Conservation (phyloP, 352 stramenopile genomes). For the Saprolegnia diclina region DNA sequence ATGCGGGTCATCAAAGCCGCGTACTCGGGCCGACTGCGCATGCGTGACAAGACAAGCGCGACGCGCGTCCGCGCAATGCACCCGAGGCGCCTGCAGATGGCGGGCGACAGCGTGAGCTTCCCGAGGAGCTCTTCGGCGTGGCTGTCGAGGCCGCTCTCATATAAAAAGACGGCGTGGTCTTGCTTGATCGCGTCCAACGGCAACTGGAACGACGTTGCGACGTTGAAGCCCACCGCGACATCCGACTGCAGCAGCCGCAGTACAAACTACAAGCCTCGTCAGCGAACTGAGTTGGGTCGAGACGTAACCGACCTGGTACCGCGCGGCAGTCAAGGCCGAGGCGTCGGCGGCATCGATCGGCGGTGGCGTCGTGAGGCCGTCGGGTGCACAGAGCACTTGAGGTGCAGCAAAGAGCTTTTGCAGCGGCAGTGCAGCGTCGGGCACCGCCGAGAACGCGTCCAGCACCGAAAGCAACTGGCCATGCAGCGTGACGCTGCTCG, state of each 20-base stretch:
- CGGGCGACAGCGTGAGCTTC: slow-evolving; percentile 60
- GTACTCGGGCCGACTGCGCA: slow-evolving; percentile 70
- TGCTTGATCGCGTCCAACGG: slow-evolving; percentile 69
- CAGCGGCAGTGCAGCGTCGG: slow-evolving; percentile 63
- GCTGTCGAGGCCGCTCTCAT: slow-evolving; percentile 66
- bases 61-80: slow-evolving; percentile 64
- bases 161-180: slow-evolving; percentile 77
- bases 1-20: slow-evolving; percentile 76
- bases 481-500: slow-evolving; percentile 48
- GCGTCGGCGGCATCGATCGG: not conserved
- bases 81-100: slow-evolving; percentile 50
- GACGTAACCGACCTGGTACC: slow-evolving; percentile 7
- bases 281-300: no score
- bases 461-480: slow-evolving; percentile 71
- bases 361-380: not conserved
- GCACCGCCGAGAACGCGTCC: slow-evolving; percentile 69
- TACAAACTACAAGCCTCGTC: slow-evolving; percentile 39
- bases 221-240: slow-evolving; percentile 49
- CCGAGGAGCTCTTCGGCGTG: slow-evolving; percentile 63
- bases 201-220: slow-evolving; percentile 68
- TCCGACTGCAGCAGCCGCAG: slow-evolving; percentile 65
- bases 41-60: slow-evolving; percentile 63
- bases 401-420: slow-evolving; percentile 45
- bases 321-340: not conserved
- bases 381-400: not conserved